These are phyloP conservation scores for Rhynchosporium secalis DNA, from an alignment of 2,329 filamentous ascomycete genomes.

Conservation along the genomic window DNA sequence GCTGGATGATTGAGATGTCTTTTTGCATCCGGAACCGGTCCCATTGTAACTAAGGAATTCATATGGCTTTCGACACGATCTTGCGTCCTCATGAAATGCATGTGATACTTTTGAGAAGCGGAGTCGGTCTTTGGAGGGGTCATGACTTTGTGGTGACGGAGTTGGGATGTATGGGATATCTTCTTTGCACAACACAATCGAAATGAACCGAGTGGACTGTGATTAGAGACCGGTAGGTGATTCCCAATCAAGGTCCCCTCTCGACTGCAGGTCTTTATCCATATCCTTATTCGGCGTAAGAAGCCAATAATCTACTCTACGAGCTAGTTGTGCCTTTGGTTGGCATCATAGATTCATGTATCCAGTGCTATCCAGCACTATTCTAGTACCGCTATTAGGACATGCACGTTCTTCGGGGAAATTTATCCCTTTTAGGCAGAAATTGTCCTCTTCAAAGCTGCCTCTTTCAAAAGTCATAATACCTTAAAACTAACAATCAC, in stretches of 20 bases:
- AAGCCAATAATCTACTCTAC: too few species aligned
- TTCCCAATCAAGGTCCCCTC: too few species aligned
- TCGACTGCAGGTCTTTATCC: too few species aligned
- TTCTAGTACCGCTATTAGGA: too few species aligned
- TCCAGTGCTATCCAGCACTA: too few species aligned
- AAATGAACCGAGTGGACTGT: neutral
- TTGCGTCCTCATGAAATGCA: conserved; percentile 4
- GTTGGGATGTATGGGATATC: neutral
- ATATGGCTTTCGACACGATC: conserved; percentile 31
- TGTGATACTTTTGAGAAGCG: conserved; percentile 1
- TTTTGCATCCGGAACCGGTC: conserved; percentile 28
- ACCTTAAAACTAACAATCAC: too few species aligned
- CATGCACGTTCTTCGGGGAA: too few species aligned
- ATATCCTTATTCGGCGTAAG: too few species aligned
- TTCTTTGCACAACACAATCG: neutral
- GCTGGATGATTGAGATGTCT: conserved; percentile 32
- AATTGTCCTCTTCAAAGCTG: neutral
- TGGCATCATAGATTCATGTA: too few species aligned
- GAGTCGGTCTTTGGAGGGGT: neutral
- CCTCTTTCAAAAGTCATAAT: neutral
- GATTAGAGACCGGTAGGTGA: too few species aligned
- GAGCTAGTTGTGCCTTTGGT: too few species aligned
- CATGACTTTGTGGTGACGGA: neutral
- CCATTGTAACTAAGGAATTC: conserved; percentile 38
- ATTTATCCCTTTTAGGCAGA: too few species aligned